phyloP scores from a whole-genome alignment of 1,139 yeast species.

The Magnusiomyces tetraspermus region DNA sequence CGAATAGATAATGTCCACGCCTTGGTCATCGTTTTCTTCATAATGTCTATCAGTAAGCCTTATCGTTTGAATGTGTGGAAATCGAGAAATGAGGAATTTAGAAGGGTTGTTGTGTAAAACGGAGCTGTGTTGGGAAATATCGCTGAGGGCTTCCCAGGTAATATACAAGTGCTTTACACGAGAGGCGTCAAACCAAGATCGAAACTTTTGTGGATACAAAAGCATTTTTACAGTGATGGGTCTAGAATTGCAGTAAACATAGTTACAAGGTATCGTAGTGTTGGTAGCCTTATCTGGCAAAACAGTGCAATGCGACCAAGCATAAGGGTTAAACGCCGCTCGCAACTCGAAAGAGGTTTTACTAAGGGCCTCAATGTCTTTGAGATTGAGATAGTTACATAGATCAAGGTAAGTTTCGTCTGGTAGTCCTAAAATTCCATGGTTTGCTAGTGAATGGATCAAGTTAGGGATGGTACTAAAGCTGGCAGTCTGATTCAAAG shows the following conservation, averaged over 20 bases:
- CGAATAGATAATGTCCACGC: not conserved
- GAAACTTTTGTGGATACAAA: not conserved
- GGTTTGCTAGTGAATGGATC: not conserved
- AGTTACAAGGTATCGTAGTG: not conserved
- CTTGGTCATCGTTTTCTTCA: not conserved
- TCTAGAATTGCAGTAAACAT: not conserved
- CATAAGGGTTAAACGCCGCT: not conserved
- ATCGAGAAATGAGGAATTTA: not conserved
- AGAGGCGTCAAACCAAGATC: not conserved
- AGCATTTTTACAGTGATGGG: not conserved
- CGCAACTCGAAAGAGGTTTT: not conserved
- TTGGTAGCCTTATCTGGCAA: not conserved
- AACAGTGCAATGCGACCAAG: slow-evolving; percentile 1
- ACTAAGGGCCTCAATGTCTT: slow-evolving; percentile 2
- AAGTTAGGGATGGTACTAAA: not conserved
- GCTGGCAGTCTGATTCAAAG: too few relatives aligned
- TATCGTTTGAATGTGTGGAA: not conserved
- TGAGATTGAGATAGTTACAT: not conserved
- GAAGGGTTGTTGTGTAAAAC: not conserved
- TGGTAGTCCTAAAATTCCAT: not conserved
- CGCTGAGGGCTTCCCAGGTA: not conserved
- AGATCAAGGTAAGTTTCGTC: not conserved
- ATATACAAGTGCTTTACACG: not conserved
- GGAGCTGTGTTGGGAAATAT: not conserved
- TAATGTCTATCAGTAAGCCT: not conserved